Evolutionary conservation across 106 monocot species (phyloP).

Genomic region (Amphibolis antarctica): DNA sequence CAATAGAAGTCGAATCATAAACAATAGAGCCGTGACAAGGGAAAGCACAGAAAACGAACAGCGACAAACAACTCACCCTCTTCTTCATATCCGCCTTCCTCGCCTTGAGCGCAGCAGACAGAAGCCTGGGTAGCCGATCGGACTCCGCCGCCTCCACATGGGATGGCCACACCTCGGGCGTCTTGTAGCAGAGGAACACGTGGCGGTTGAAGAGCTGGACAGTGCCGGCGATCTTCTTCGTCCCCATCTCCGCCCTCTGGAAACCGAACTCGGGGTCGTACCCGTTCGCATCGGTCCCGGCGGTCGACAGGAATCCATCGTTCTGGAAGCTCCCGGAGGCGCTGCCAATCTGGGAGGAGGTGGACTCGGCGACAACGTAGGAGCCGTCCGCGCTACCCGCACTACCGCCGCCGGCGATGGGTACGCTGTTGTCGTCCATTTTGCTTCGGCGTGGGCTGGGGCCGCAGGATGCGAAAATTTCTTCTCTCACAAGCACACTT

Average conservation of each 20-base stretch:
- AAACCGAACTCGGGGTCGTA: slow-evolving; percentile 25
- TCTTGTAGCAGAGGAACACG: slow-evolving; percentile 68
- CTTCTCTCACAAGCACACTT: too few species aligned
- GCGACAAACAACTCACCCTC: slow-evolving; percentile 16
- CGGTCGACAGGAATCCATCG: slow-evolving; percentile 9
- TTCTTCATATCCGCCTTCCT: slow-evolving; percentile 47
- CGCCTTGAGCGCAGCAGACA: slow-evolving; percentile 43
- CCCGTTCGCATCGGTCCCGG: slow-evolving; percentile 1
- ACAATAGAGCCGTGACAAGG: too few species aligned
- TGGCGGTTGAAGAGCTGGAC: slow-evolving; percentile 61
- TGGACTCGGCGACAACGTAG: not conserved
- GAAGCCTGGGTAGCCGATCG: slow-evolving; percentile 52
- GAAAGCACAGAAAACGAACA: not conserved
- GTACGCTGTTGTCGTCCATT: slow-evolving; percentile 13
- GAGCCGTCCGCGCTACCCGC: not conserved
- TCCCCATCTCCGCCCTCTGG: slow-evolving; percentile 17
- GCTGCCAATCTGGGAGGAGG: slow-evolving; percentile 3
- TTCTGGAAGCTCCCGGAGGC: slow-evolving; percentile 12
- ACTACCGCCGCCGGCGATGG: not conserved
- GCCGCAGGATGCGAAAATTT: too few species aligned
- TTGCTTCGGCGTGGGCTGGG: not conserved
- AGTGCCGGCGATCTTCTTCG: slow-evolving; percentile 45
- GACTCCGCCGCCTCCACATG: slow-evolving; percentile 56
- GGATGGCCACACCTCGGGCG: slow-evolving; percentile 43
- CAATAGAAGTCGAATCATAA: too few species aligned